These are phyloP conservation scores for Basipetospora chlamydospora DNA, from an alignment of 2,329 filamentous ascomycete genomes.

Conservation along the genomic window DNA sequence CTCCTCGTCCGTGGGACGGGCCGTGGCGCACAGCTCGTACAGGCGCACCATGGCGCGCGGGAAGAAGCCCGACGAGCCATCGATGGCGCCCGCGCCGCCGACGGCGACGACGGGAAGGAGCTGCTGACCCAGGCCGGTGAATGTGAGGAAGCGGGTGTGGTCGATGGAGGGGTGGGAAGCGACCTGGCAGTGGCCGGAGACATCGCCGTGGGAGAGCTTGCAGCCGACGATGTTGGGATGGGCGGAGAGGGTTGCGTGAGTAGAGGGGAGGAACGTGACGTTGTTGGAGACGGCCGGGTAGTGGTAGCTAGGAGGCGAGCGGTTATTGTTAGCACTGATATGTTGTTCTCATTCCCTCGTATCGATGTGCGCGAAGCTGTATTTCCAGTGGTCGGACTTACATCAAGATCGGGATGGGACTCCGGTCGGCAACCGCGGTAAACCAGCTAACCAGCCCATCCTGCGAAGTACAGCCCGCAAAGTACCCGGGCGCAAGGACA, in stretches of 20 bases:
- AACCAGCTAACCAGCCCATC: conserved; percentile 44
- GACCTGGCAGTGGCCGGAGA: conserved; percentile 49
- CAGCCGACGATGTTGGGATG: conserved; percentile 55
- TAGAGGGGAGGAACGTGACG: conserved; percentile 41
- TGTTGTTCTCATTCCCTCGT: too few species aligned
- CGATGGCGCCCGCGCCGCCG: conserved; percentile 45
- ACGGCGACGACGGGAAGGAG: conserved; percentile 44
- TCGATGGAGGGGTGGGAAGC: conserved; percentile 45
- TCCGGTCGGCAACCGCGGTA: conserved; percentile 40
- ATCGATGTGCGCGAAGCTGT: too few species aligned
- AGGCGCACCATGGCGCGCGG: conserved; percentile 45
- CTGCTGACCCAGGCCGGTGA: conserved; percentile 52
- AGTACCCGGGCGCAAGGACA: conserved; percentile 45
- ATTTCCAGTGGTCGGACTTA: conserved; percentile 20
- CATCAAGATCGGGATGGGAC: conserved; percentile 44
- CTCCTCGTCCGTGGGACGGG: conserved; percentile 21
- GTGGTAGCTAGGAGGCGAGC: conserved; percentile 33
- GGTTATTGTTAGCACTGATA: too few species aligned
- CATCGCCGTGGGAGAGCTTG: conserved; percentile 54
- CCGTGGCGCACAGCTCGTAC: conserved; percentile 28
- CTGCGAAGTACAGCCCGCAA: conserved; percentile 38
- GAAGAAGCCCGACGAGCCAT: conserved; percentile 48
- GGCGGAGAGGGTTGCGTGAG: conserved; percentile 39
- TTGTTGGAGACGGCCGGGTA: conserved; percentile 56
- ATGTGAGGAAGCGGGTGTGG: conserved; percentile 42